Evolutionary conservation across 2,329 filamentous ascomycete genomes (phyloP).

Genomic region (Bimuria novae-zelandiae): DNA sequence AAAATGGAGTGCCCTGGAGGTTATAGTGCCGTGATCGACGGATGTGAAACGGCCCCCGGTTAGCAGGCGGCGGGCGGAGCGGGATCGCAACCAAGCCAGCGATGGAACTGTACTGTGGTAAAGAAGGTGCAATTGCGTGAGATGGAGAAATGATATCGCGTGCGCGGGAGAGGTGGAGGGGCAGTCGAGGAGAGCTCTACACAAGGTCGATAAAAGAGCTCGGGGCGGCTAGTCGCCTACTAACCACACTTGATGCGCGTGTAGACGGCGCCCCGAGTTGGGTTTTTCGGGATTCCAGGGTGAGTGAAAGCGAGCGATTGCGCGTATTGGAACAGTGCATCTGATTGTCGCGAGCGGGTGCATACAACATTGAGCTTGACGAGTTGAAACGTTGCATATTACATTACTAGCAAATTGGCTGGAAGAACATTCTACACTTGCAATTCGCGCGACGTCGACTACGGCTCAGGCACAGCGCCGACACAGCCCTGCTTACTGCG

Average conservation of each 20-base stretch:
- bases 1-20: too few relatives aligned
- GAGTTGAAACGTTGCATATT: too few relatives aligned
- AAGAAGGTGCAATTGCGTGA: slow-evolving; percentile 2
- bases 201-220: too few relatives aligned
- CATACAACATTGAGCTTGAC: too few relatives aligned
- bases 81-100: background rate
- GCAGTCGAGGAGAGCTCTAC: background rate
- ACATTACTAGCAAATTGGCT: too few relatives aligned
- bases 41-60: slow-evolving; percentile 11
- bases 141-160: background rate
- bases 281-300: too few relatives aligned
- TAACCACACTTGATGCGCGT: too few relatives aligned
- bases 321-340: too few relatives aligned
- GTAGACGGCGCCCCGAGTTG: too few relatives aligned
- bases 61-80: slow-evolving; percentile 3
- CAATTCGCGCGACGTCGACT: too few relatives aligned
- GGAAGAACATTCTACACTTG: too few relatives aligned
- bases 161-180: background rate
- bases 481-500: background rate
- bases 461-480: background rate
- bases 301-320: background rate
- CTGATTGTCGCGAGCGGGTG: too few relatives aligned
- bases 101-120: background rate
- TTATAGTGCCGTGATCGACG: slow-evolving; percentile 1
- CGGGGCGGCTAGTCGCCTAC: background rate